Base-by-base conservation (phyloP, 2,329 filamentous ascomycete species). In the Cladobotryum mycophilum region DNA sequence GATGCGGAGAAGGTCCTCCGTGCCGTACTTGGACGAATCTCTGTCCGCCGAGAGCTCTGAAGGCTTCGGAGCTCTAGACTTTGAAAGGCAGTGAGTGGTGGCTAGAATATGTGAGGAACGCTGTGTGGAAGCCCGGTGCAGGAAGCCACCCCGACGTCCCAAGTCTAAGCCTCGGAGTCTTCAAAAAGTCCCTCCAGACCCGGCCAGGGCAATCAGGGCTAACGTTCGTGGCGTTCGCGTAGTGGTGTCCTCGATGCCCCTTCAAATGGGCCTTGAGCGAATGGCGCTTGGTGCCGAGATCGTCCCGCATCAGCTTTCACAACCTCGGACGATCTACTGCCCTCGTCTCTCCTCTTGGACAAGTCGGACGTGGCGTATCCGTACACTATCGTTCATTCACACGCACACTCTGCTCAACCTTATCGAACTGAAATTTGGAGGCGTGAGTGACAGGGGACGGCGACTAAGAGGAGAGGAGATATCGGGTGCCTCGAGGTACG, bases 271-370 rank as follows among this genome's bases (percentile, higher is more conserved):
- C n/a, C 15, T 22, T 42, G 41, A 18, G 41, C 41, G 36, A 45
- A 49, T 49, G 36, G 42, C 50, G 50, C 46, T 52, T 44, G 50
- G 45, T 52, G 50, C 50, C 50, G 50, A 52, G 50, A 52, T 52
- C 50, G 42, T 45, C 41, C 50, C 47, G 50, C 50, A 41, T 45
- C 35, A 35, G 46, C 49, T 13, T 22, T 33, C n/a, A 22, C 45
- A 22, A 47, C 30, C 38, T 51, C 49, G 45, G 49, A 44, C 42
- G 49, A 51, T 51, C 38, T 46, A 20, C 20, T 40, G n/a, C 20
- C 36, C 14, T 11, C 37, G n/a, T 47, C 41, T 22, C 43, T 33
- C 36, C 43, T 45, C 45, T 15, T 42, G 37, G n/a, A 42, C 40
- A 42, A 15, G 17, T 42, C 18, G 15, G 18, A 42, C 25, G 25